A percentile compares a stretch with the other conserved stretches of the same genome.
phyloP scores from a whole-genome alignment of 805 yeast species.

The Saccharomyces kudriavzevii region DNA sequence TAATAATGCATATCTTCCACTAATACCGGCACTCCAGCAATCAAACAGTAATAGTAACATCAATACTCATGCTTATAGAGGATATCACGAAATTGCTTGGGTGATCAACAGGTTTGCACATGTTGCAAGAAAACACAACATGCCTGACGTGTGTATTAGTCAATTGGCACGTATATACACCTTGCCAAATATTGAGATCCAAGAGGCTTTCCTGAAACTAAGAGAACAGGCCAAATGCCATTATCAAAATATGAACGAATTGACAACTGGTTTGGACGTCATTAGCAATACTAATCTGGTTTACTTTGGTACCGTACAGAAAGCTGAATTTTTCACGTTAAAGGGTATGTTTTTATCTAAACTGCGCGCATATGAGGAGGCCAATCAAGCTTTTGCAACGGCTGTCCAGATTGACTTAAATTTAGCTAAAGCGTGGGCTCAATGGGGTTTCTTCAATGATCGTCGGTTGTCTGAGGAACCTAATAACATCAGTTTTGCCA shows the following conservation, averaged over 20 bases:
- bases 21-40: slow-evolving; percentile 78
- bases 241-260: slow-evolving; percentile 81
- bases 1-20: slow-evolving; percentile 87
- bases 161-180: slow-evolving; percentile 91
- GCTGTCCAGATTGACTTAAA: slow-evolving; percentile 94
- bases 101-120: slow-evolving; percentile 96
- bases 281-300: slow-evolving; percentile 93
- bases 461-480: slow-evolving; percentile 78
- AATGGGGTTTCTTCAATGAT: slow-evolving; percentile 97
- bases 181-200: slow-evolving; percentile 94
- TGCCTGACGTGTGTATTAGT: slow-evolving; percentile 93
- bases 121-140: slow-evolving; percentile 92
- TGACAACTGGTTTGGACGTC: slow-evolving; percentile 92
- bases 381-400: slow-evolving; percentile 95
- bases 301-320: slow-evolving; percentile 93
- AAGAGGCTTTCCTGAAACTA: slow-evolving; percentile 90
- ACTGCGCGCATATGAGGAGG: slow-evolving; percentile 83
- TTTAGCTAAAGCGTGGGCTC: slow-evolving; percentile 98
- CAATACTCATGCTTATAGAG: slow-evolving; percentile 91
- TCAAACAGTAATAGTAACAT: slow-evolving; percentile 58
- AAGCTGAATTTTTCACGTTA: slow-evolving; percentile 94
- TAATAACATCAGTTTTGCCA: slow-evolving; percentile 72
- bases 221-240: slow-evolving; percentile 98
- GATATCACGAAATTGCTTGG: slow-evolving; percentile 99
- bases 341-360: slow-evolving; percentile 97